phyloP scores from a whole-genome alignment of 768 basidiomycete genomes.

The Auriculariales sp. region DNA sequence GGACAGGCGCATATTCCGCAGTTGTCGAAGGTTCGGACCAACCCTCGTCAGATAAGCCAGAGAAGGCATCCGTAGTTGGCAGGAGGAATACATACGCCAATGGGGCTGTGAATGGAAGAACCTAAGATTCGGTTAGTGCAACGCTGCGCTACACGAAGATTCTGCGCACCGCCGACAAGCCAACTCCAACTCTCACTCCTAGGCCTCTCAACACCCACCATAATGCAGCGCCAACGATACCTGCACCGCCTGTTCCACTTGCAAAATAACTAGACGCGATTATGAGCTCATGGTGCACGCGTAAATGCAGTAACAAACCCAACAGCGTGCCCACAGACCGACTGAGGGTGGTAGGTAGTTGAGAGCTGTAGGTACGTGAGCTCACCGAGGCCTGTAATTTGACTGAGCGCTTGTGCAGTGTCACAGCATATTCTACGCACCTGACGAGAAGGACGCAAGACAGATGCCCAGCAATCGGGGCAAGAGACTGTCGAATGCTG shows the following conservation, averaged over 20 bases:
- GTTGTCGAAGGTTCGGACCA: slow-evolving; percentile 6
- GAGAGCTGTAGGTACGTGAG: slow-evolving; percentile 91
- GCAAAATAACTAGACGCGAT: slow-evolving; percentile 59
- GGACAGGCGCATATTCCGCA: slow-evolving; percentile 31
- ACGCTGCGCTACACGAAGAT: too few species aligned
- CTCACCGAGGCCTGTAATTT: slow-evolving; percentile 69
- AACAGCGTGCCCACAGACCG: slow-evolving; percentile 64
- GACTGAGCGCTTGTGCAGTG: slow-evolving; percentile 4
- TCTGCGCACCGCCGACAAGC: slow-evolving; percentile 57
- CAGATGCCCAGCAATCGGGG: slow-evolving; percentile 70
- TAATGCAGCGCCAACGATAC: slow-evolving; percentile 77
- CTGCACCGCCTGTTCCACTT: slow-evolving; percentile 87
- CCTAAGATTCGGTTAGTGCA: slow-evolving; percentile 23
- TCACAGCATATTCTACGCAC: slow-evolving; percentile 19
- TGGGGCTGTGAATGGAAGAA: slow-evolving; percentile 73
- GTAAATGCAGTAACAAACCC: slow-evolving; percentile 34
- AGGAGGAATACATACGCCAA: slow-evolving; percentile 64
- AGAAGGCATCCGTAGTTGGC: slow-evolving; percentile 41
- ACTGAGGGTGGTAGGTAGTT: slow-evolving; percentile 55
- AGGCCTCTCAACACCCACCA: slow-evolving; percentile 89
- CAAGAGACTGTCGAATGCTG: slow-evolving; percentile 45
- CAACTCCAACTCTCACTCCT: slow-evolving; percentile 73
- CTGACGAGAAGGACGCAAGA: slow-evolving; percentile 78
- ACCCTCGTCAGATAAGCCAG: slow-evolving; percentile 19
- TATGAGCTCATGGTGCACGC: not conserved